phyloP scores from a whole-genome alignment of 2,329 filamentous ascomycete species.

The Dothistroma septosporum region DNA sequence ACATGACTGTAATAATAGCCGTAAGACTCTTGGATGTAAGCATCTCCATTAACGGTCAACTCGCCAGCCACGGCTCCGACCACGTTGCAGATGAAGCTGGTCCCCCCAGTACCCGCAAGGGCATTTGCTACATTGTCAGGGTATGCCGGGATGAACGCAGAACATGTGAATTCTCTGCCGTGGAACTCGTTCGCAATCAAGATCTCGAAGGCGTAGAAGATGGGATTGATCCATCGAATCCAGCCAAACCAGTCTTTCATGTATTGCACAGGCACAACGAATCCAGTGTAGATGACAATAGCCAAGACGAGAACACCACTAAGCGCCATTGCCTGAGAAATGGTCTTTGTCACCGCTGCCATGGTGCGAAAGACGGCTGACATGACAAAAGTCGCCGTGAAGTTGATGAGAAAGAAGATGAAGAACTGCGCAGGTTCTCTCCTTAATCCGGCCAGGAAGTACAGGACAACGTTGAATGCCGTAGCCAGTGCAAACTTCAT shows the following conservation, averaged over 20 bases:
- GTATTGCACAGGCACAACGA: slow-evolving; percentile 27
- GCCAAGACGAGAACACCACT: slow-evolving; percentile 51
- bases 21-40: slow-evolving; percentile 34
- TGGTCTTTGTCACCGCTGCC: slow-evolving; percentile 55
- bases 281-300: slow-evolving; percentile 62
- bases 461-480: slow-evolving; percentile 55
- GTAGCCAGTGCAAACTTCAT: slow-evolving; percentile 52
- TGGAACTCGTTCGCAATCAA: slow-evolving; percentile 54
- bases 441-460: slow-evolving; percentile 53
- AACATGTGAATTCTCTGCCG: slow-evolving; percentile 33
- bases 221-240: slow-evolving; percentile 48
- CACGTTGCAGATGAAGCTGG: slow-evolving; percentile 37
- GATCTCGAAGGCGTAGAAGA: slow-evolving; percentile 63
- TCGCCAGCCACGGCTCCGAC: slow-evolving; percentile 40
- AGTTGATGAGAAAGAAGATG: slow-evolving; percentile 60
- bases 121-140: slow-evolving; percentile 15
- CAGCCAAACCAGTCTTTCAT: slow-evolving; percentile 56
- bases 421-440: slow-evolving; percentile 51
- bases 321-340: slow-evolving; percentile 60
- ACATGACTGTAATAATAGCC: slow-evolving; percentile 41
- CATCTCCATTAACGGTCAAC: slow-evolving; percentile 38
- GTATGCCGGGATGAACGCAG: slow-evolving; percentile 38
- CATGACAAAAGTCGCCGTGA: slow-evolving; percentile 53
- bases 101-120: slow-evolving; percentile 21
- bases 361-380: slow-evolving; percentile 58